Evolutionary conservation across 176 grass and related monocot genomes (phyloP), one percentile per base, ranked within the genome.

Genomic region (Guadua angustifolia): DNA sequence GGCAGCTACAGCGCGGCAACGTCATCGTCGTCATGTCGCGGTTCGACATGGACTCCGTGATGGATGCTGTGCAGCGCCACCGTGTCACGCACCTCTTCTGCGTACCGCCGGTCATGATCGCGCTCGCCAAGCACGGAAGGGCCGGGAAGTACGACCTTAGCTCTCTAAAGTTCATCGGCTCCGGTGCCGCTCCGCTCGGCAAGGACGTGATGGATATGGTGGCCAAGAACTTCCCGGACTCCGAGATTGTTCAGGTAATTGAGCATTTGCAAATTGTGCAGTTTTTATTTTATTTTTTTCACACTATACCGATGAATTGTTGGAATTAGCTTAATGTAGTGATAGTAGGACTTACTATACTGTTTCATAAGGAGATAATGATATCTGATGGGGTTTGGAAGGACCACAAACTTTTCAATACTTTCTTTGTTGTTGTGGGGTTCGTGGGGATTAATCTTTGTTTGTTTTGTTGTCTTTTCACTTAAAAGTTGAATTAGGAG

Each of bases 91-190:
- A 95, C 75, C 47, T 98, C 40, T 98, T 70, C 86, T 90, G 93
- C 83, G 95, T 95, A 63, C 95, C 95, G 29, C 95, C 95, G 2
- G 89, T 98, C 51, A 98, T 98, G 91, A 95, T 98, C 50, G 91
- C 91, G 5, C 85, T 98, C 32, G 95, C 93, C 0, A 98, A 98
- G 80, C 83, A 88, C 35, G 93, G 89, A 66, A 87, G 6, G 10
- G 24, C 55, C 12, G 80, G 84, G 26, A 95, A 90, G 74, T 94
- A 92, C 77, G 91, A 98, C 66, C 89, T 98, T 52, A 90, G 82
- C 86, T 98, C 95, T 9, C 85, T 98, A 22, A 90, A 0, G 68
- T 74, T 90, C 35, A 70, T 98, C 62, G 91, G 87, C 36, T 95
- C 95, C 7, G 95, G 95, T n/a, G 95, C 95, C 2, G 95, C 95